Evolutionary conservation across 2,329 filamentous ascomycete genomes (phyloP).

Genomic region (Aphanocladium album): DNA sequence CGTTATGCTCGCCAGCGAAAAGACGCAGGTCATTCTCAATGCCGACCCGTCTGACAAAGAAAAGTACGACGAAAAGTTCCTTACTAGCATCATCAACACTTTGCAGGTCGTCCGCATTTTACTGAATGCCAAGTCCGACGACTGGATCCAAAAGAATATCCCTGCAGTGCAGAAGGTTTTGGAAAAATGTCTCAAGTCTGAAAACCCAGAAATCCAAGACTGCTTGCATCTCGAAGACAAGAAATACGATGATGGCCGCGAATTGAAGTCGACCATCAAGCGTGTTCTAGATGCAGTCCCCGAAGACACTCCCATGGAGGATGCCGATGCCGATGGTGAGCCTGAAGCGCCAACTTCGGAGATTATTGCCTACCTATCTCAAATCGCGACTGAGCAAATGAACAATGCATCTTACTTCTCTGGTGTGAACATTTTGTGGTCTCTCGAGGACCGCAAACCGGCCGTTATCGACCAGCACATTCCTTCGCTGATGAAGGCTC

Average conservation of each 20-base stretch:
- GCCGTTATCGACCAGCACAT: conserved; percentile 89
- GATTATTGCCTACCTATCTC: conserved; percentile 77
- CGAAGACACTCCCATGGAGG: conserved; percentile 65
- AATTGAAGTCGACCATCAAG: conserved; percentile 70
- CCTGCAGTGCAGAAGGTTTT: conserved; percentile 77
- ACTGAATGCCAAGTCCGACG: conserved; percentile 78
- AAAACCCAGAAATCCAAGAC: conserved; percentile 89
- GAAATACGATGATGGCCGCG: conserved; percentile 62
- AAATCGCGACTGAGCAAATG: conserved; percentile 83
- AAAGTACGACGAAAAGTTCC: conserved; percentile 76
- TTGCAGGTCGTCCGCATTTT: conserved; percentile 89
- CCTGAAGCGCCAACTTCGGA: conserved; percentile 78
- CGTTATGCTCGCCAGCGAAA: conserved; percentile 76
- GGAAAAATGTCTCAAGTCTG: conserved; percentile 82
- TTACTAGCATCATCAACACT: conserved; percentile 86
- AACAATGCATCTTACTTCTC: conserved; percentile 76
- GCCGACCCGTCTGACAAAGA: conserved; percentile 60
- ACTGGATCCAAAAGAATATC: conserved; percentile 82
- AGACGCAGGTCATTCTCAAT: conserved; percentile 57
- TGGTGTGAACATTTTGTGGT: conserved; percentile 91
- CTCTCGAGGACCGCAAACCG: conserved; percentile 76
- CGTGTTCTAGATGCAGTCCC: conserved; percentile 87
- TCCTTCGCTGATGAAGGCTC: conserved; percentile 80
- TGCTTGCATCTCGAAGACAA: conserved; percentile 74
- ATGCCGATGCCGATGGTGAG: conserved; percentile 78